phyloP scores from a whole-genome alignment of 23 red algal species.

The Cyanidium caldarium region DNA sequence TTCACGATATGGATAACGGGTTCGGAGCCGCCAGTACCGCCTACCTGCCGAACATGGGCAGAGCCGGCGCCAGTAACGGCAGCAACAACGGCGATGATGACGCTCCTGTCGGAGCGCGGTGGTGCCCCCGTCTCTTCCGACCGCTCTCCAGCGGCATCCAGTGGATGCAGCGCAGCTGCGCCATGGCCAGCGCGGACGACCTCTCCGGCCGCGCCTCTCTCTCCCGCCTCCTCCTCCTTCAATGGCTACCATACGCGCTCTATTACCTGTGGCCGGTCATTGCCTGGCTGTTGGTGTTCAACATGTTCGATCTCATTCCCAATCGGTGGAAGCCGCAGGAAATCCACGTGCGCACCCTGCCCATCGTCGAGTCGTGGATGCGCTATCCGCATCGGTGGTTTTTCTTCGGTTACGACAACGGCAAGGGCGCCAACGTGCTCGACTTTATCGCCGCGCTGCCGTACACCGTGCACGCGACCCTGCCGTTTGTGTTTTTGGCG shows the following conservation, averaged over 20 bases:
- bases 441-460: constrained; percentile 69
- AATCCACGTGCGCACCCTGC: constrained; percentile 21
- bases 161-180: too few relatives aligned
- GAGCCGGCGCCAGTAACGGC: too few relatives aligned
- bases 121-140: too few relatives aligned
- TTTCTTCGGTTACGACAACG: not conserved
- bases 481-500: constrained; percentile 38
- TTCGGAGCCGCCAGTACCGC: too few relatives aligned
- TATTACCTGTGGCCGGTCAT: not conserved
- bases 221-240: not conserved
- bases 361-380: constrained; percentile 24
- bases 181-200: too few relatives aligned
- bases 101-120: too few relatives aligned
- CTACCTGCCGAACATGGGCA: too few relatives aligned
- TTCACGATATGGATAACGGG: too few relatives aligned
- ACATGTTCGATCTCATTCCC: not conserved
- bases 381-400: constrained; percentile 39
- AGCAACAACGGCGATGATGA: too few relatives aligned
- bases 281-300: not conserved
- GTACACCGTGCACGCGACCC: constrained; percentile 65
- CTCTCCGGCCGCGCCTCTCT: not conserved
- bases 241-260: not conserved
- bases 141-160: too few relatives aligned
- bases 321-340: not conserved
- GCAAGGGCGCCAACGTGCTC: not conserved